Conservation (phyloP, 192 early-diverging fungal species). For the Podila epigama region DNA sequence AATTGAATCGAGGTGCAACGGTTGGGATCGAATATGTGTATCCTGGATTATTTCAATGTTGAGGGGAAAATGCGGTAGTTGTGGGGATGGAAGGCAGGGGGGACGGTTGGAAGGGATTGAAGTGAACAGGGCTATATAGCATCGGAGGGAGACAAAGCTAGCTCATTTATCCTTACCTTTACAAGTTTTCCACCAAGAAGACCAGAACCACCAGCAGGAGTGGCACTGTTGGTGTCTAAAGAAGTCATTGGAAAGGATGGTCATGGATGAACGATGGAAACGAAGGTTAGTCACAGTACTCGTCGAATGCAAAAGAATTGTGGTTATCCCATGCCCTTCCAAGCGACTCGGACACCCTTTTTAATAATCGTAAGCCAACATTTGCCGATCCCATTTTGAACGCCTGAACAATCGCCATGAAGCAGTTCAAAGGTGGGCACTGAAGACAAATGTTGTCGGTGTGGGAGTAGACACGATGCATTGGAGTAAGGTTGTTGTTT, state of each 20-base stretch:
- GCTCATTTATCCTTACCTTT: conserved; percentile 17
- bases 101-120: neutral
- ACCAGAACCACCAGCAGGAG: conserved; percentile 1
- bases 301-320: neutral
- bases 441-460: no score
- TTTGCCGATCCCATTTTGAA: no score
- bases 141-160: neutral
- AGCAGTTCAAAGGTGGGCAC: no score
- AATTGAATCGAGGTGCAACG: no score
- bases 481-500: no score
- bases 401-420: no score
- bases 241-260: neutral
- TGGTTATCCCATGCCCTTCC: no score
- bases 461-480: no score
- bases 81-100: neutral
- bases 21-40: no score
- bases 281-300: neutral
- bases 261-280: neutral
- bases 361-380: no score
- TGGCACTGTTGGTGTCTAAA: conserved; percentile 2
- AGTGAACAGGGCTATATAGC: neutral
- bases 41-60: no score
- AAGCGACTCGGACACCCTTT: no score
- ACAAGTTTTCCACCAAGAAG: conserved; percentile 30
- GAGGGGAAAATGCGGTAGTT: neutral